Base-by-base conservation (phyloP, 139 green algal genomes). In the Desmodesmus armatus region DNA sequence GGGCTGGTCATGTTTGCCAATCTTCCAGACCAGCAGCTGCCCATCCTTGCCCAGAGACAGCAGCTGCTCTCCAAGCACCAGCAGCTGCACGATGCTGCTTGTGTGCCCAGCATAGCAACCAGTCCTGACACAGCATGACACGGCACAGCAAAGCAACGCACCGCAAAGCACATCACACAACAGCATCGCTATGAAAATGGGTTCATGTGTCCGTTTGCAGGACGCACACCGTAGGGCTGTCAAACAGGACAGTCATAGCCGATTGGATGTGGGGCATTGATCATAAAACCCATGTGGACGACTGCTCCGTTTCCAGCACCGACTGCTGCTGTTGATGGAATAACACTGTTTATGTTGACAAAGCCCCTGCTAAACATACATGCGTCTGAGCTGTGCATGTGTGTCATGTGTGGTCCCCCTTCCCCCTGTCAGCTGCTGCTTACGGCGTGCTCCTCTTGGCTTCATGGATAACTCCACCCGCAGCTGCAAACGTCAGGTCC, bases 401-500 rank as follows among this genome's bases (percentile, higher is more conserved):
- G n/a, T n/a, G n/a, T n/a, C n/a, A n/a, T n/a, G n/a, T n/a, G n/a
- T n/a, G n/a, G n/a, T n/a, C n/a, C n/a, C n/a, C n/a, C n/a, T n/a
- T n/a, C n/a, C n/a, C n/a, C n/a, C n/a, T n/a, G n/a, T n/a, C n/a
- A n/a, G n/a, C n/a, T n/a, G n/a, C n/a, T n/a, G n/a, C 58, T 67
- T 6, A n/a, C 25, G n/a, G 17, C 23, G n/a, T 67, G 58, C 21
- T 67, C 0, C 96, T 89, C 33, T 90, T 87, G 86, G 91, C 95
- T 44, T 94, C 96, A 5, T 94, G 69, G 9, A 99, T 95, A 53
- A 91, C 82, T 25, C 73, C 40, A 3, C 93, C 91, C 29, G 93
- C 86, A 0, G 95, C 96, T 19, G 96, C 96, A 88, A 97, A 98
- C 0, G 96, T 99, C n/a, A 96, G 75, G 85, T 98, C 93, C 0